Evolutionary conservation across 176 grass and related monocot genomes (phyloP), one percentile per base, ranked within the genome.

Genomic region (Zea mays): DNA sequence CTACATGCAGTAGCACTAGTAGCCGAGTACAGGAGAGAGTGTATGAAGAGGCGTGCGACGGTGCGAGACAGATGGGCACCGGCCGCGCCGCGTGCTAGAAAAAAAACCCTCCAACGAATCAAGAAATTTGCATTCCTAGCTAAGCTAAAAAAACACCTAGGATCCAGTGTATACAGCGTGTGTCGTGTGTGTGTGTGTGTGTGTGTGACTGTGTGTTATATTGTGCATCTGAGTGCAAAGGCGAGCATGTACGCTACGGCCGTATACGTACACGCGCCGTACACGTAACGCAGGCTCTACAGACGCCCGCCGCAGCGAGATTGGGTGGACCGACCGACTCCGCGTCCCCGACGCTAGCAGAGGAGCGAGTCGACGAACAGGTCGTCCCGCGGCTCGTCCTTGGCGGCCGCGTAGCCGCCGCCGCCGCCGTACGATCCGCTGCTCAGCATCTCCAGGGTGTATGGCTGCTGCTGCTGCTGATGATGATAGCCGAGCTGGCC

Each of bases 361-460:
- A 94, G 86, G 15, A 90, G 75, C 78, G 88, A 90, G 39, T 90
- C 86, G 15, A 94, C 72, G 80, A 90, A 90, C 49, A 82, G 47
- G 83, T 90, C 88, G 54, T 94, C 92, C 33, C 77, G 81, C 3
- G 83, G 92, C 71, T 94, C 92, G 73, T 90, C 88, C 81, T 90
- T 94, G 27, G 27, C 27, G 35, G 88, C 60, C 49, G 15, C 65
- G 74, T 84, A 84, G 27, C 27, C 27, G 27, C 27, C 27, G 20
- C 71, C 47, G 39, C 27, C 55, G 20, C 59, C 50, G 4, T 56
- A 81, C 62, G n/a, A 17, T 1, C 8, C 65, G 65, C 13, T 0
- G 8, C 36, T 10, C 43, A 88, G 76, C 81, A 88, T 88, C 81
- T 71, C 47, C 10, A 84, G 40, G 5, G 56, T 76, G 71, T 80